Evolutionary conservation across 176 grass and related monocot genomes (phyloP).

Genomic region (Poa pratensis): DNA sequence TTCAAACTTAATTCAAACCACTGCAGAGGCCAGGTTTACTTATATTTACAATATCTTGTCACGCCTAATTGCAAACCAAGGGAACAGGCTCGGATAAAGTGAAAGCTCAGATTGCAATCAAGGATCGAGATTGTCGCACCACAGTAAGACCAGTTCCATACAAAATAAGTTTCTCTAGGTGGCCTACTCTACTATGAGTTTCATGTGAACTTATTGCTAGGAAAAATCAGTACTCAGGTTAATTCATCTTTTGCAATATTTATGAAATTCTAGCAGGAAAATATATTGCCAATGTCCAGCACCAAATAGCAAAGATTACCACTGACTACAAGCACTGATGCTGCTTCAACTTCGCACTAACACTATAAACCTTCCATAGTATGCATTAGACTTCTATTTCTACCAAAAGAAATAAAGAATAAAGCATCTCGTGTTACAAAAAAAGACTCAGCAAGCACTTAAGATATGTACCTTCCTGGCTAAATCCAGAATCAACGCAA

Average conservation of each 20-base stretch:
- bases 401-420: not conserved
- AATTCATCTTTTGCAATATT: not conserved
- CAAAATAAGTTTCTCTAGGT: not conserved
- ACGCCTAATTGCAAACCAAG: slow-evolving; percentile 29
- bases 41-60: not conserved
- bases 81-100: not conserved
- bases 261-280: not conserved
- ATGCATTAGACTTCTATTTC: slow-evolving; percentile 11
- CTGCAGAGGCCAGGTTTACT: not conserved
- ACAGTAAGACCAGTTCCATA: not conserved
- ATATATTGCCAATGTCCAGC: not conserved
- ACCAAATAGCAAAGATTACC: not conserved
- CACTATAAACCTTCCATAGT: not conserved
- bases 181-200: not conserved
- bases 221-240: not conserved
- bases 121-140: not conserved
- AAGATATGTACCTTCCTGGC: slow-evolving; percentile 63
- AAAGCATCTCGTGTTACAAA: slow-evolving; percentile 3
- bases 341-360: not conserved
- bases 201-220: not conserved
- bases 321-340: not conserved
- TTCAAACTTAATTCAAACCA: not conserved
- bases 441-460: not conserved
- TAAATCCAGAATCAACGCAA: slow-evolving; percentile 87
- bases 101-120: not conserved